Percentiles rank a stretch among this genome's conserved stretches.
Evolutionary conservation across 1,284 basidiomycete species (phyloP).

Genomic region (Trametes polyzona): DNA sequence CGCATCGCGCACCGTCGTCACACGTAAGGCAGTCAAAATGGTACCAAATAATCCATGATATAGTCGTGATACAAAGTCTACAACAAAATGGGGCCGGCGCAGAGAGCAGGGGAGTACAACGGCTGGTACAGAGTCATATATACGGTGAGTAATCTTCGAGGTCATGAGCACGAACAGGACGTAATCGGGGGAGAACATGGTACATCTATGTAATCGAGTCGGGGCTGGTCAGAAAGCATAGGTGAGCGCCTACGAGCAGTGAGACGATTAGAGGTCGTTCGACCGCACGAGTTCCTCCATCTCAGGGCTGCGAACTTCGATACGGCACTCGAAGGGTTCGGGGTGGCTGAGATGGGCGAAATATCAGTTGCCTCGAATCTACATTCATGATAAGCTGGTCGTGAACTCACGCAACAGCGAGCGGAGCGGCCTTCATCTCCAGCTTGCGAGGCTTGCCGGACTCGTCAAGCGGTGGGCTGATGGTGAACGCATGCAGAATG

Average conservation of each 20-base stretch:
- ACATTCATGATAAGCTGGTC: not conserved
- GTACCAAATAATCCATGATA: no score
- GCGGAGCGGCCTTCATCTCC: not conserved
- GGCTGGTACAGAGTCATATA: no score
- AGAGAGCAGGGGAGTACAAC: no score
- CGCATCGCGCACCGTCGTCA: no score
- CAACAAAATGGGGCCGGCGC: no score
- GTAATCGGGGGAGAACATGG: no score
- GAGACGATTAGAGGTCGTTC: not conserved
- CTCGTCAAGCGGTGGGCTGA: slow-evolving; percentile 5
- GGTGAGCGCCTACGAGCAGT: not conserved
- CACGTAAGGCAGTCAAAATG: no score
- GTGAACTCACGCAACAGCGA: slow-evolving; percentile 5
- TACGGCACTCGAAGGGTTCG: slow-evolving; percentile 1
- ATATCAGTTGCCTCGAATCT: not conserved
- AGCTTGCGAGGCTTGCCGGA: not conserved
- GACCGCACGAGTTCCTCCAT: not conserved
- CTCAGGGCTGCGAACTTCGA: not conserved
- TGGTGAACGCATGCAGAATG: slow-evolving; percentile 11
- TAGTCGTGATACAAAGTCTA: no score
- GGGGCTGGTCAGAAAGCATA: no score
- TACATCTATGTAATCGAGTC: no score
- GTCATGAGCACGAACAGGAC: no score
- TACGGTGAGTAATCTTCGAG: no score
- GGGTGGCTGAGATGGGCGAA: not conserved